These are phyloP conservation scores for Fusarium brachygibbosum DNA, from an alignment of 2,329 filamentous ascomycete species.

Conservation along the genomic window DNA sequence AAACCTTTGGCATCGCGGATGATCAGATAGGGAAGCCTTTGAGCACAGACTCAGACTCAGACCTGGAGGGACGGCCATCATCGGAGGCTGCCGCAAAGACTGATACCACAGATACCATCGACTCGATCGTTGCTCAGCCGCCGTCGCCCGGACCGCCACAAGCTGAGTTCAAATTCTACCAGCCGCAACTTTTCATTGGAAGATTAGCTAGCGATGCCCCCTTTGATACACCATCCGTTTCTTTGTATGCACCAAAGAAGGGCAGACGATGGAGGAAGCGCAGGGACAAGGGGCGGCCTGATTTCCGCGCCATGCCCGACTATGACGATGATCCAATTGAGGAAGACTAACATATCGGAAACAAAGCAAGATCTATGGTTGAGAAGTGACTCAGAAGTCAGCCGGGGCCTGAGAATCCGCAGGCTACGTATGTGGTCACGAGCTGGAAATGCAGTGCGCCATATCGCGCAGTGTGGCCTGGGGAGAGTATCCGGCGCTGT, in stretches of 20 bases:
- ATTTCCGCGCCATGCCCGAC: slow-evolving; percentile 53
- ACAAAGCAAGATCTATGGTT: slow-evolving; percentile 11
- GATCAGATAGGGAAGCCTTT: background rate
- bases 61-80: background rate
- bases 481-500: slow-evolving; percentile 24
- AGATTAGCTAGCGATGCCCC: slow-evolving; percentile 42
- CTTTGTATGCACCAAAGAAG: slow-evolving; percentile 10
- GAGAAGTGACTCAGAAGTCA: slow-evolving; percentile 15
- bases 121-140: slow-evolving; percentile 30
- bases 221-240: slow-evolving; percentile 4
- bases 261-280: slow-evolving; percentile 35
- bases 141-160: slow-evolving; percentile 36
- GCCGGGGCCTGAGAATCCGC: slow-evolving; percentile 8
- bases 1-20: background rate
- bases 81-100: slow-evolving; percentile 13
- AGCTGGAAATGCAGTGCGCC: slow-evolving; percentile 31
- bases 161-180: slow-evolving; percentile 49
- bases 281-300: slow-evolving; percentile 49
- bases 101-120: slow-evolving; percentile 18
- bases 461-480: slow-evolving; percentile 26
- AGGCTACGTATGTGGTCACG: slow-evolving; percentile 35
- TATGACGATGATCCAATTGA: slow-evolving; percentile 54
- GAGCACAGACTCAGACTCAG: background rate
- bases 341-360: slow-evolving; percentile 33
- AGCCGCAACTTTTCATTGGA: slow-evolving; percentile 53